Conservation (phyloP, 345 rosid species). For the Corchorus olitorius region DNA sequence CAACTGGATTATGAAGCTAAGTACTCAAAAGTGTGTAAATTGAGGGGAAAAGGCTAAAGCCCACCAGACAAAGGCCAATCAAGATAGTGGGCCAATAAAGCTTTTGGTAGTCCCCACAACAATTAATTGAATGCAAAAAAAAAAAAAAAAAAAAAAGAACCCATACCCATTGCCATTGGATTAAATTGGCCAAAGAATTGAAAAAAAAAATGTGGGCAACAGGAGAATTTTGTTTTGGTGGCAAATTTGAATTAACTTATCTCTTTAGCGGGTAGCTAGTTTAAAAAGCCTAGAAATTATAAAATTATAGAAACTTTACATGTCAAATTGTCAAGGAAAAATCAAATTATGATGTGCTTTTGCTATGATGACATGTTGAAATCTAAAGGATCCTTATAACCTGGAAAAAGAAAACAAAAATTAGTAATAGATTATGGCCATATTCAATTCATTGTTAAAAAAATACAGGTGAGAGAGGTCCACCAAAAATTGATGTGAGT, state of each 20-base stretch:
- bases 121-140: constrained; percentile 11
- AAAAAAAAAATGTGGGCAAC: not conserved
- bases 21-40: constrained; percentile 3
- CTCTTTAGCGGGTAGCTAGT: constrained; percentile 27
- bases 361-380: constrained; percentile 5
- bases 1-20: constrained; percentile 9
- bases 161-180: too few relatives aligned
- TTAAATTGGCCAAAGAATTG: not conserved
- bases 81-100: constrained; percentile 9
- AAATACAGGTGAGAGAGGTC: not conserved
- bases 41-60: not conserved
- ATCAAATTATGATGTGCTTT: not conserved
- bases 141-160: too few relatives aligned
- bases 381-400: not conserved
- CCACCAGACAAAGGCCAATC: constrained; percentile 20
- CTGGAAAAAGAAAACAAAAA: not conserved
- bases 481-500: not conserved
- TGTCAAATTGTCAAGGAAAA: not conserved
- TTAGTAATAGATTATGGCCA: not conserved
- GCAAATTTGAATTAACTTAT: constrained; percentile 26
- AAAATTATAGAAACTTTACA: not conserved
- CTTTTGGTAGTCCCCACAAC: constrained; percentile 12
- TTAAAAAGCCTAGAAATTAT: not conserved
- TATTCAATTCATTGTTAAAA: not conserved
- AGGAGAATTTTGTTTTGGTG: not conserved